Percentiles rank a stretch among this genome's conserved stretches.
These are phyloP conservation scores for Pichia rugopelliculosa DNA, from an alignment of 805 yeast species.

Conservation along the genomic window DNA sequence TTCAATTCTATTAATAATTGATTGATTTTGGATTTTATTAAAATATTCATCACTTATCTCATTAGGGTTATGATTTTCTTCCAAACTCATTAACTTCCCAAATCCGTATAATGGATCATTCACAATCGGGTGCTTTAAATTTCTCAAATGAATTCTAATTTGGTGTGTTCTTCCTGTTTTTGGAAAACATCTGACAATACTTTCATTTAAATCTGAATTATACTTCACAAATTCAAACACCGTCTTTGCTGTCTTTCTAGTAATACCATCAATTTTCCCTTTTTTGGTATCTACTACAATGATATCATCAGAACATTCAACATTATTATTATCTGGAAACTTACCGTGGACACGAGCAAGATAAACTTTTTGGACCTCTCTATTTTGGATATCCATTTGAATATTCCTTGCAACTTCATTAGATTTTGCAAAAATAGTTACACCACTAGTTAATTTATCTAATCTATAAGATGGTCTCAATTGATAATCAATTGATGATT, in stretches of 20 bases:
- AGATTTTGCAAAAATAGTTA: constrained; percentile 38
- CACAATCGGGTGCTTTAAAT: constrained; percentile 33
- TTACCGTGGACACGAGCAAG: constrained; percentile 37
- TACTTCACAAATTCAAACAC: constrained; percentile 25
- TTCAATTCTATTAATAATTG: constrained; percentile 4
- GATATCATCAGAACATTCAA: constrained; percentile 33
- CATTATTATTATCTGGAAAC: constrained; percentile 28
- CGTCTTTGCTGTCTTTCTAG: constrained; percentile 18
- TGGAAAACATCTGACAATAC: constrained; percentile 43
- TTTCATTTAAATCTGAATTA: constrained; percentile 25
- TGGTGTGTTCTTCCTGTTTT: constrained; percentile 52
- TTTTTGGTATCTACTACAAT: constrained; percentile 26
- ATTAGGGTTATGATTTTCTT: neutral
- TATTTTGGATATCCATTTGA: constrained; percentile 29
- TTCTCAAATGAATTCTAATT: constrained; percentile 46
- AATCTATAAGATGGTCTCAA: constrained; percentile 40
- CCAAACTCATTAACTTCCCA: constrained; percentile 4
- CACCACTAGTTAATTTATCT: constrained; percentile 49
- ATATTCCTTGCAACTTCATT: constrained; percentile 27
- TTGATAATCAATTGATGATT: neutral
- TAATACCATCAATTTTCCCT: constrained; percentile 19
- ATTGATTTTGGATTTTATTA: constrained; percentile 2
- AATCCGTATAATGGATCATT: constrained; percentile 30
- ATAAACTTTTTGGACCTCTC: constrained; percentile 34
- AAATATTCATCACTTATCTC: constrained; percentile 1